Evolutionary conservation across 192 early-diverging fungal genomes (phyloP).

Genomic region (Paraglomus brasilianum): DNA sequence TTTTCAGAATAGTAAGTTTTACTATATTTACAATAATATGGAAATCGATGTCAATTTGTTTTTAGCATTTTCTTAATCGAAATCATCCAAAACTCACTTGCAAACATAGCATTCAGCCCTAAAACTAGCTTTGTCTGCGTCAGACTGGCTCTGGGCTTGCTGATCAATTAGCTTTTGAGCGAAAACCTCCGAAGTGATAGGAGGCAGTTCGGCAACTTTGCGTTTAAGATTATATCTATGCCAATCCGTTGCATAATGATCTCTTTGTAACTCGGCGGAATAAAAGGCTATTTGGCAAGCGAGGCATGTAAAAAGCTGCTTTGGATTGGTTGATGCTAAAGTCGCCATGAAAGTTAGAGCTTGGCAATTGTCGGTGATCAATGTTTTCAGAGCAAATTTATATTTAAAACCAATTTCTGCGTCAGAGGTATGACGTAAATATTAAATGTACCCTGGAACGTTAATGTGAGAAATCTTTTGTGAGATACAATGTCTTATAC

Average conservation of each 20-base stretch:
- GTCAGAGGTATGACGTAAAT: too few species aligned
- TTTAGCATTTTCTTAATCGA: conserved; percentile 36
- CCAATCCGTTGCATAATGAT: conserved; percentile 96
- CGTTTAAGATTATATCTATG: conserved; percentile 99
- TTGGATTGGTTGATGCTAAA: too few species aligned
- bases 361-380: too few species aligned
- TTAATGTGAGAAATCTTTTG: too few species aligned
- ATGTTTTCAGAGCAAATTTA: too few species aligned
- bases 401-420: too few species aligned
- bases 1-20: conserved; percentile 80
- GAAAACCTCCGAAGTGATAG: conserved; percentile 83
- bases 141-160: conserved; percentile 51
- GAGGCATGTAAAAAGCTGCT: conserved; percentile 72
- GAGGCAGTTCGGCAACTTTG: conserved; percentile 88
- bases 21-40: conserved; percentile 37
- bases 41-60: conserved; percentile 36
- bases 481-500: too few species aligned
- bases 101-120: conserved; percentile 48
- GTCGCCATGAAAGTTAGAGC: too few species aligned
- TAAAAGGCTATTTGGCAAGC: conserved; percentile 94
- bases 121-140: conserved; percentile 38
- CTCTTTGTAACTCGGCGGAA: conserved; percentile 83
- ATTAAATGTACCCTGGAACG: too few species aligned
- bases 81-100: neutral
- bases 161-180: conserved; percentile 67